Evolutionary conservation across 1,139 yeast species (phyloP).

Genomic region (Geotrichum armillariae): DNA sequence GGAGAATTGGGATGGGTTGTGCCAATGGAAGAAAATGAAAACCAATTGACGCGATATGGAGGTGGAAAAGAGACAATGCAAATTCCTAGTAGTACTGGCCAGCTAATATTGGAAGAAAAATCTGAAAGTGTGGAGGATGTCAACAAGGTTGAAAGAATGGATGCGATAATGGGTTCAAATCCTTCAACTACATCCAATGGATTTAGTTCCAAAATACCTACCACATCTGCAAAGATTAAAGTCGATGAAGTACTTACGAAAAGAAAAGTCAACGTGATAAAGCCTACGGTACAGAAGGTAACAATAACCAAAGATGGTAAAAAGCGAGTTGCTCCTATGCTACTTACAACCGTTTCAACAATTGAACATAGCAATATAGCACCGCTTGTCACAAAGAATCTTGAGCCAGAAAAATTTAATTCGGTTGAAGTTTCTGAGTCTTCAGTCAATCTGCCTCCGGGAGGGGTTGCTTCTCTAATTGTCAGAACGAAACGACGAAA

Average conservation of each 20-base stretch:
- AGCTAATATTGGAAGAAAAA: constrained; percentile 23
- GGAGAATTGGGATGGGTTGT: constrained; percentile 76
- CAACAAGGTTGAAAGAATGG: constrained; percentile 6
- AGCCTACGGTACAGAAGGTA: constrained; percentile 44
- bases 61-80: constrained; percentile 66
- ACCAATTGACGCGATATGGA: constrained; percentile 79
- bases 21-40: constrained; percentile 63
- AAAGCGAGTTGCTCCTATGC: constrained; percentile 81
- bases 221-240: not conserved
- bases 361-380: constrained; percentile 21
- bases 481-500: constrained; percentile 49
- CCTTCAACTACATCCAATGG: constrained; percentile 1
- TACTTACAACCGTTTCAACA: constrained; percentile 55
- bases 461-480: constrained; percentile 43
- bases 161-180: constrained; percentile 15
- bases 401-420: constrained; percentile 11
- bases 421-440: constrained; percentile 41
- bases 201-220: not conserved
- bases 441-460: constrained; percentile 42
- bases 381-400: constrained; percentile 16
- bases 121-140: constrained; percentile 14
- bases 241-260: constrained; percentile 10
- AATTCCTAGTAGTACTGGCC: constrained; percentile 22
- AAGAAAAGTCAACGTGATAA: constrained; percentile 27
- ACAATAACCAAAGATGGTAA: constrained; percentile 77